Evolutionary conservation across 306 rosid genomes (phyloP).

Genomic region (Mimosa pudica): DNA sequence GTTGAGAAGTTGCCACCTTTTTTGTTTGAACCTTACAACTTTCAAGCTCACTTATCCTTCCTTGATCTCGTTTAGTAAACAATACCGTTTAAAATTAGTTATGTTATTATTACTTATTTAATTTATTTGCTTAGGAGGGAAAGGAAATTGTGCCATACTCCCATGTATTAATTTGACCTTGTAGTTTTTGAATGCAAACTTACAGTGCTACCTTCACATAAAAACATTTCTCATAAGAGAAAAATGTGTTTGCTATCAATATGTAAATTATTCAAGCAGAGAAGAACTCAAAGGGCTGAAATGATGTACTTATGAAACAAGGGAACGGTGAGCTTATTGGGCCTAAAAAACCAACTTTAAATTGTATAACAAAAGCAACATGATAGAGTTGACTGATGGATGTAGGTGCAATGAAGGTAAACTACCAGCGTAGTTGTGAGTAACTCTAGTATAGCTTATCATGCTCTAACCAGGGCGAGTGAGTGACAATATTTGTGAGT

Average conservation of each 20-base stretch:
- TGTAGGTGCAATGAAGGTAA: neutral
- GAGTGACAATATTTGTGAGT: neutral
- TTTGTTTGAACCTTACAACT: neutral
- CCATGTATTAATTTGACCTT: neutral
- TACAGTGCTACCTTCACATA: neutral
- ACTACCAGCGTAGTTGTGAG: neutral
- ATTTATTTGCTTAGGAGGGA: neutral
- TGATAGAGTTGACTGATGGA: neutral
- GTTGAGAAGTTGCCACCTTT: neutral
- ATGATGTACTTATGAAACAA: neutral
- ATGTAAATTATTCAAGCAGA: neutral
- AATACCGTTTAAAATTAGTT: neutral
- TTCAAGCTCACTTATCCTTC: neutral
- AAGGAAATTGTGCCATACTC: neutral
- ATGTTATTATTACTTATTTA: neutral
- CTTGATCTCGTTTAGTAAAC: neutral
- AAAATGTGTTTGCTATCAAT: neutral
- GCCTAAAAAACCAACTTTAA: neutral
- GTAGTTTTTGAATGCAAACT: neutral
- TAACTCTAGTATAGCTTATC: neutral
- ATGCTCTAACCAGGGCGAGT: neutral
- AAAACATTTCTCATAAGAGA: neutral
- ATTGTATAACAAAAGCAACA: neutral
- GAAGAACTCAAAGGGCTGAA: neutral
- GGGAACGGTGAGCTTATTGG: neutral